A percentile compares a stretch with the other conserved stretches of the same genome.
These are phyloP conservation scores for Xanthoconium separans DNA, from an alignment of 1,284 basidiomycete species.

Conservation along the genomic window DNA sequence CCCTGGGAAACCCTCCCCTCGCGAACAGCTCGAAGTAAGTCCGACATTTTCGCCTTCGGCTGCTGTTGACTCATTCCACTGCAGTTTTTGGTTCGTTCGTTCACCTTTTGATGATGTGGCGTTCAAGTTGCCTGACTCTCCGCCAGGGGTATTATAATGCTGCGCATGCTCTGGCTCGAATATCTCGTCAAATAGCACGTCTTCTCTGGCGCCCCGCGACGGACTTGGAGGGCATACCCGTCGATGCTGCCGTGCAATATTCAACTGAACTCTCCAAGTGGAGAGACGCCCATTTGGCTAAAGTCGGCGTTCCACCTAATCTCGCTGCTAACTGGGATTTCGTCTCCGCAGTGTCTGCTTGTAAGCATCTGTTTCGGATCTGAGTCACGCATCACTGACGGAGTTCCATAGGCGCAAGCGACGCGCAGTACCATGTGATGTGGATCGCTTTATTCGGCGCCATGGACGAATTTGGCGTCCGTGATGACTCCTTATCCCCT, in stretches of 20 bases:
- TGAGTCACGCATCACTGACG: conserved; percentile 20
- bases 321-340: conserved; percentile 90
- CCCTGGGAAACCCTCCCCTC: conserved; percentile 53
- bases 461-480: conserved; percentile 80
- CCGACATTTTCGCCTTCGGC: conserved; percentile 6
- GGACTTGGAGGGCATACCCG: conserved; percentile 73
- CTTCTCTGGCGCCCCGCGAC: conserved; percentile 77
- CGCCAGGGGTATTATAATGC: conserved; percentile 74
- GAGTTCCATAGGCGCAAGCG: conserved; percentile 68
- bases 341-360: conserved; percentile 73
- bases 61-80: conserved; percentile 13
- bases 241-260: conserved; percentile 59
- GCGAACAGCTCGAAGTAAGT: conserved; percentile 73
- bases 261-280: conserved; percentile 67
- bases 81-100: conserved; percentile 41
- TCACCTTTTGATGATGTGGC: conserved; percentile 29
- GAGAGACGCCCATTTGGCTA: conserved; percentile 72
- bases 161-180: conserved; percentile 75
- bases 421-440: conserved; percentile 88
- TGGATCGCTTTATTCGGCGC: conserved; percentile 81
- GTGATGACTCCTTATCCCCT: conserved; percentile 48
- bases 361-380: conserved; percentile 40
- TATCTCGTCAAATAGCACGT: conserved; percentile 75
- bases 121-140: conserved; percentile 4
- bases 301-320: conserved; percentile 82